Conservation (phyloP, 1,139 yeast genomes). For the Scheffersomyces quercinus region DNA sequence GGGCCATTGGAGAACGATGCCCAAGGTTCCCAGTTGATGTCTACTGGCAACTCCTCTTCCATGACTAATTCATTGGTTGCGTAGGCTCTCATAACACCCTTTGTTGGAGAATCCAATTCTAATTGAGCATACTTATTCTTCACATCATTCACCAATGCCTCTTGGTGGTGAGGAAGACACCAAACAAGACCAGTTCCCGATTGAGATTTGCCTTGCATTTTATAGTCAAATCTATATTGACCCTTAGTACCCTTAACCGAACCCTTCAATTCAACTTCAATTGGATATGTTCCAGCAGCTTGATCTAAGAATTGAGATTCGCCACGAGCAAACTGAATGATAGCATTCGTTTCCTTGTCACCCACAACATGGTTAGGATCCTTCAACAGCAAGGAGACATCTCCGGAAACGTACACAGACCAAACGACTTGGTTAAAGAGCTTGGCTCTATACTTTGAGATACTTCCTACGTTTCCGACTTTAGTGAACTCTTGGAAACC, state of each 20-base stretch:
- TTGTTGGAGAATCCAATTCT: constrained; percentile 62
- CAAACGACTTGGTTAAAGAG: constrained; percentile 45
- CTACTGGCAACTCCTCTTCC: constrained; percentile 50
- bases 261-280: constrained; percentile 26
- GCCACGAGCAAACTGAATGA: constrained; percentile 50
- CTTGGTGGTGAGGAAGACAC: constrained; percentile 71
- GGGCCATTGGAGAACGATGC: constrained; percentile 37
- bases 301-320: constrained; percentile 48
- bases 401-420: constrained; percentile 40
- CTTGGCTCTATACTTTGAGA: constrained; percentile 31
- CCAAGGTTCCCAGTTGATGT: constrained; percentile 61
- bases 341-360: constrained; percentile 27
- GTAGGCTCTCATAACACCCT: constrained; percentile 65
- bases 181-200: constrained; percentile 39
- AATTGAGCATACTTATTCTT: constrained; percentile 33
- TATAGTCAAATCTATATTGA: constrained; percentile 31
- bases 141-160: constrained; percentile 31
- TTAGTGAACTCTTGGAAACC: constrained; percentile 54
- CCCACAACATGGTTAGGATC: constrained; percentile 59
- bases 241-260: constrained; percentile 25
- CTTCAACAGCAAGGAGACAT: constrained; percentile 37
- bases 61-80: constrained; percentile 50
- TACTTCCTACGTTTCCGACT: constrained; percentile 15
- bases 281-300: constrained; percentile 47
- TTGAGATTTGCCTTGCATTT: constrained; percentile 28